Conservation (phyloP, 345 rosid genomes). For the Salix dunnii region DNA sequence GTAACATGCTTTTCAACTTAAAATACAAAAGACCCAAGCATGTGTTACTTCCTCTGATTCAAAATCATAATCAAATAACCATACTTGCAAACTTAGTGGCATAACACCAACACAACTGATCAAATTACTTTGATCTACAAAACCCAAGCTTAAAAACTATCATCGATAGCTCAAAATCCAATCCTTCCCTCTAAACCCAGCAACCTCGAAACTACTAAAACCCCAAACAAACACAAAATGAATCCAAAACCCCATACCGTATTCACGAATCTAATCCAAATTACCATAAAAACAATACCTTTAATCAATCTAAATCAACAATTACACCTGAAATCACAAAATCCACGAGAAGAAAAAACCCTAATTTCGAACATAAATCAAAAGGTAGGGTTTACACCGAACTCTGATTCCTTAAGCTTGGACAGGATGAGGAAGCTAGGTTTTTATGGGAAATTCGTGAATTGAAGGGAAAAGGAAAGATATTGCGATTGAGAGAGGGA, state of each 20-base stretch:
- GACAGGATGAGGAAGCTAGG: conserved; percentile 33
- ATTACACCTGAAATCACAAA: conserved; percentile 4
- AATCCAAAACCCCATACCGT: background rate
- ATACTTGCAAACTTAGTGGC: background rate
- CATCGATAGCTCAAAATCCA: conserved; percentile 8
- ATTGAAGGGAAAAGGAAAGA: conserved; percentile 4
- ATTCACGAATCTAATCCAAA: conserved; percentile 15
- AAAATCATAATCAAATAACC: background rate
- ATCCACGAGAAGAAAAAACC: conserved; percentile 15
- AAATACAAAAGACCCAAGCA: background rate
- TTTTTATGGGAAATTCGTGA: conserved; percentile 47
- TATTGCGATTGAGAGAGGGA: background rate
- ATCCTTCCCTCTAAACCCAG: conserved; percentile 17
- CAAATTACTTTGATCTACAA: conserved; percentile 22
- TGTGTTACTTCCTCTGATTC: background rate
- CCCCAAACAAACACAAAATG: conserved; percentile 7
- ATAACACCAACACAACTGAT: conserved; percentile 2
- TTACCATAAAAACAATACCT: conserved; percentile 5
- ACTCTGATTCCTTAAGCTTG: conserved; percentile 4
- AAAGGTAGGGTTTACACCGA: conserved; percentile 47
- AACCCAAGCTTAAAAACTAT: conserved; percentile 1
- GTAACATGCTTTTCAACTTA: background rate
- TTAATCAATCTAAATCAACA: conserved; percentile 1
- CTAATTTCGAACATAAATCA: conserved; percentile 8
- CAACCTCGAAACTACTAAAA: conserved; percentile 15